A percentile compares a stretch with the other conserved stretches of the same genome.
Evolutionary conservation across 345 rosid genomes (phyloP).

Genomic region (Populus euphratica): DNA sequence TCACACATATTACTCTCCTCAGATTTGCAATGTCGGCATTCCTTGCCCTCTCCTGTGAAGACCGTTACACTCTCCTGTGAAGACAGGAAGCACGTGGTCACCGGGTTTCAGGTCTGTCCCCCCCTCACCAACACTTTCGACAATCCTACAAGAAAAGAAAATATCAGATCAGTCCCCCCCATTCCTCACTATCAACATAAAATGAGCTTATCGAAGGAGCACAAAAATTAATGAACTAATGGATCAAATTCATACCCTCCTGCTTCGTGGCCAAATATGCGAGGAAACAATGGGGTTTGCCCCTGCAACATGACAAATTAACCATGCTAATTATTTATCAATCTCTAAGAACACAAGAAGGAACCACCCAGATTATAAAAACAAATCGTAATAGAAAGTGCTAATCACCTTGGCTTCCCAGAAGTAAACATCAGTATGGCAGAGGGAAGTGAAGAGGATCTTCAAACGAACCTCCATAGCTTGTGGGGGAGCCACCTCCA

Average conservation of each 20-base stretch:
- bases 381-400: no score
- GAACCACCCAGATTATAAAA: background rate
- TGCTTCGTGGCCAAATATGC: conserved; percentile 22
- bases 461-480: conserved; percentile 43
- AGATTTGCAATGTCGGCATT: conserved; percentile 31
- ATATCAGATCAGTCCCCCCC: background rate
- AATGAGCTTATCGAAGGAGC: background rate
- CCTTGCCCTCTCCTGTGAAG: background rate
- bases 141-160: conserved; percentile 8
- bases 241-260: conserved; percentile 8
- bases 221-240: background rate
- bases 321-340: background rate
- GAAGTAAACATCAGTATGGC: conserved; percentile 55
- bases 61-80: background rate
- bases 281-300: conserved; percentile 16
- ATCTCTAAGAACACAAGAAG: background rate
- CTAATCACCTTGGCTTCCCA: conserved; percentile 47
- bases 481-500: conserved; percentile 56
- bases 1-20: conserved; percentile 39
- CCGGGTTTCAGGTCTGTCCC: conserved; percentile 37
- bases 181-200: background rate
- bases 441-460: conserved; percentile 37
- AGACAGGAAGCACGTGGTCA: conserved; percentile 38
- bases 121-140: conserved; percentile 44
- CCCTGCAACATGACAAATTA: conserved; percentile 6